Percentiles rank a stretch among this genome's conserved stretches.
Conservation (phyloP, 139 green algal genomes). For the Coccomyxa sp. region DNA sequence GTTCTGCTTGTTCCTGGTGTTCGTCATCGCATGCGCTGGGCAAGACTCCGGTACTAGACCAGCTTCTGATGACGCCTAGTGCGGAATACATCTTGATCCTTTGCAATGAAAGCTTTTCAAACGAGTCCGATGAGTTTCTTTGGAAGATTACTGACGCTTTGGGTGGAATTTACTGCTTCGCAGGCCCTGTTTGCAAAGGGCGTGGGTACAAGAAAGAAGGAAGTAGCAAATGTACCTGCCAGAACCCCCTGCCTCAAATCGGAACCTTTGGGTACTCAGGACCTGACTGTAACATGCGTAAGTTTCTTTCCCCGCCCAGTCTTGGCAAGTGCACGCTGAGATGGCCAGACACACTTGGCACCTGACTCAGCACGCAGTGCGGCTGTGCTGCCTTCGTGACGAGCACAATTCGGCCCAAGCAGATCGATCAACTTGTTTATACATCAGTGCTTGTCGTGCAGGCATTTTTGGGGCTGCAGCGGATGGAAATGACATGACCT, state of each 20-base stretch:
- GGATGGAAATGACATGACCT: conserved; percentile 12
- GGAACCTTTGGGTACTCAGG: conserved; percentile 1
- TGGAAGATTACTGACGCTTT: too few species aligned
- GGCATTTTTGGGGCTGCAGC: conserved; percentile 13
- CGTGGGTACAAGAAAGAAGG: not conserved
- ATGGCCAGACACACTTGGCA: not conserved
- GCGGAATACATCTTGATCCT: too few species aligned
- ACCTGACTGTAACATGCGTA: conserved; percentile 12
- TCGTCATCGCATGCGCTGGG: too few species aligned
- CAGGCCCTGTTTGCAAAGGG: conserved; percentile 6
- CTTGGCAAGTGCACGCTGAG: not conserved
- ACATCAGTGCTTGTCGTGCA: not conserved
- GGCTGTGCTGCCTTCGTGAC: not conserved
- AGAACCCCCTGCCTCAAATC: not conserved
- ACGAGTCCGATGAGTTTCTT: too few species aligned
- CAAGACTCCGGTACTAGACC: too few species aligned
- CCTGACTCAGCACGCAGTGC: not conserved
- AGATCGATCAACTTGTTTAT: too few species aligned
- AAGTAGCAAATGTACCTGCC: conserved; percentile 1
- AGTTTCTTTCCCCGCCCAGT: not conserved
- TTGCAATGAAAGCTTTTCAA: too few species aligned
- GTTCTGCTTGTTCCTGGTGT: too few species aligned
- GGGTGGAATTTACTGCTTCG: too few species aligned
- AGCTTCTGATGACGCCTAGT: too few species aligned
- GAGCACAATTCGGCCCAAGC: too few species aligned